Evolutionary conservation across 805 yeast genomes (phyloP).

Genomic region (Kazachstania kunashirensis): DNA sequence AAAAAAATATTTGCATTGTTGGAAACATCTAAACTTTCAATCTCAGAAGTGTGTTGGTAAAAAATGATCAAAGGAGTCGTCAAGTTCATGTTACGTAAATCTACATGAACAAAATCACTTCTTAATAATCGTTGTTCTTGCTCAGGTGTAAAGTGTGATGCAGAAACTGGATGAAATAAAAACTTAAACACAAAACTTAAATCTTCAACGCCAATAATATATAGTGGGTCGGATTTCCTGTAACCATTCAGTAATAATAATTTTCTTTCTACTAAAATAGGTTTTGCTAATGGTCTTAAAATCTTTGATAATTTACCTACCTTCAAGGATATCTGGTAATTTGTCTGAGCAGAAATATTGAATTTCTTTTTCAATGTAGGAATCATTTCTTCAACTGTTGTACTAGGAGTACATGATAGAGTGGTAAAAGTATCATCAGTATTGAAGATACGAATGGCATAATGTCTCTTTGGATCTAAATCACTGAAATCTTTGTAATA

Average conservation of each 20-base stretch:
- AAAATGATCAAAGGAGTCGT: slow-evolving; percentile 79
- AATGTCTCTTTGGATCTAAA: slow-evolving; percentile 25
- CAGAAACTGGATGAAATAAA: slow-evolving; percentile 52
- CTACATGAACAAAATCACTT: slow-evolving; percentile 59
- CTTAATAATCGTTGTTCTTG: slow-evolving; percentile 55
- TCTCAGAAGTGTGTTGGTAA: slow-evolving; percentile 71
- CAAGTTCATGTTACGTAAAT: slow-evolving; percentile 60
- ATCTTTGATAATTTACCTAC: slow-evolving; percentile 71
- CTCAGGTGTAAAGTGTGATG: slow-evolving; percentile 53
- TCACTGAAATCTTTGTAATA: slow-evolving; percentile 31
- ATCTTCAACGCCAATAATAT: slow-evolving; percentile 76
- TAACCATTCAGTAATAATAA: slow-evolving; percentile 70
- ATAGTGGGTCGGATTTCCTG: slow-evolving; percentile 62
- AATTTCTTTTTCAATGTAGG: slow-evolving; percentile 68
- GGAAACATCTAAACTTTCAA: slow-evolving; percentile 72
- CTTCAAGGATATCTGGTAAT: slow-evolving; percentile 63
- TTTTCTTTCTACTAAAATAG: slow-evolving; percentile 67
- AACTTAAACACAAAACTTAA: slow-evolving; percentile 74
- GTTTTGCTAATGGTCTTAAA: slow-evolving; percentile 61
- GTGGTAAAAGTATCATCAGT: slow-evolving; percentile 80
- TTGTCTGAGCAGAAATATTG: slow-evolving; percentile 57
- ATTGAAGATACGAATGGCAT: slow-evolving; percentile 60
- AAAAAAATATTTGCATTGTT: slow-evolving; percentile 77
- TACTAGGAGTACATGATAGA: slow-evolving; percentile 66
- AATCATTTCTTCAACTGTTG: slow-evolving; percentile 66